Evolutionary conservation across 192 early-diverging fungal genomes (phyloP), one percentile per base, ranked within the genome.

Genomic region (Endogone sp.): DNA sequence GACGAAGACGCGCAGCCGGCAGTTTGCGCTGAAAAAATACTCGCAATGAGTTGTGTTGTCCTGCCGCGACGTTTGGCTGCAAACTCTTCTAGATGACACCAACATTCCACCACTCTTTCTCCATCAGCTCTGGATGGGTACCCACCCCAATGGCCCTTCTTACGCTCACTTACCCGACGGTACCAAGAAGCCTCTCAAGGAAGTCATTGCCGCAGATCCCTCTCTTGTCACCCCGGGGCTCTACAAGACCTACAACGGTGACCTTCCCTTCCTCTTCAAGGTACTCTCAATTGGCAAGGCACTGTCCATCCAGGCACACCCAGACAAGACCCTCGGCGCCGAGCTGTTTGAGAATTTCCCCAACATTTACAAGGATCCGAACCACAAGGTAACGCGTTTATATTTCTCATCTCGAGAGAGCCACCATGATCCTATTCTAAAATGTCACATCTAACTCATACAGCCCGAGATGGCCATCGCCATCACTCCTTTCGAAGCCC

Each of bases 231-330:
- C 82, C 23, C 32, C 76, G 1, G 71, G 72, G 25, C 78, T 98
- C 24, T 72, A 84, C 44, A 58, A 75, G 28, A 79, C 82, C 10
- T 97, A 89, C 73, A 75, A 83, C 25, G 84, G 86, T 29, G 91
- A 94, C 71, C 82, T 99, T 29, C 97, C 97, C n/a, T 99, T 96
- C 77, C 83, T 99, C 54, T 97, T 99, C 86, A 99, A 99, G 77
- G 92, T 99, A 26, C 81, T 93, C 28, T 93, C 93, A 23, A 90
- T 95, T 29, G 78, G 82, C 56, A 92, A 94, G 72, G 95, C 96
- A 1, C 89, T 99, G 21, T 95, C 94, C 21, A 99, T 99, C 69
- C 97, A 99, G 75, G 97, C 97, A 9, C 97, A 99, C 70, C 97
- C 97, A 6, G 94, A 98, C 81, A 98, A 98, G 76, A 69, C 57